Base-by-base conservation (phyloP, 2,329 filamentous ascomycete species). In the Colletotrichum lini region DNA sequence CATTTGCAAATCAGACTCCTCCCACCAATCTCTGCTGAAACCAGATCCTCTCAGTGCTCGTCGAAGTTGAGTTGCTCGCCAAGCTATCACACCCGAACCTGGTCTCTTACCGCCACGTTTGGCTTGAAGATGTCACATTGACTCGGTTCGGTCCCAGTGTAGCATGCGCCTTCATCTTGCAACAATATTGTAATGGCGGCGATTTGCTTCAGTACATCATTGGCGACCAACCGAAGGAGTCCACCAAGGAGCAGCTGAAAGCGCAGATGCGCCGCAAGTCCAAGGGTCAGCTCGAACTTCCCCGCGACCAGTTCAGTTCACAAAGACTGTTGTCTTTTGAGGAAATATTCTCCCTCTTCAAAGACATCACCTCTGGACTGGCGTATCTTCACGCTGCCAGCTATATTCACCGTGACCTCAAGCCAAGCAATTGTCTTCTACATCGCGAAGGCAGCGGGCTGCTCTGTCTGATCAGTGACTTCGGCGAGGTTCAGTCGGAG, bases 291-390 rank as follows among this genome's bases (percentile, higher is more conserved):
- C 80, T 88, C 2, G 94, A 97, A 53, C 84, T 86, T 1, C 89
- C 90, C 0, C 77, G 82, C 0, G 85, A 88, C n/a, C 70, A 90
- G 10, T 78, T 80, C 7, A 71, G 76, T 3, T 76, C 81, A 21
- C 83, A 82, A 58, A 84, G 84, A 0, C 83, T 82, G 18, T 80
- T 90, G 38, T 87, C 90, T 0, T 94, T 98, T 72, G 96, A 98
- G 72, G 94, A 98, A 77, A 98, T 99, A 30, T 98, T 97, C 81
- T 97, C 95, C 0, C 93, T 98, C 73, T 99, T 99, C 85, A 93
- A 92, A 77, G 96, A 99, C 78, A 96, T 99, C 72, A 96, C 96
- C 0, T 95, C 94, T 0, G 96, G 96, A 0, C 85, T 99, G 21
- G 93, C 94, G 54, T 96, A 98, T 79, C 87, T 99, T 0, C 96